phyloP scores from a whole-genome alignment of 2,329 filamentous ascomycete genomes.

The Fusarium cicatricum region DNA sequence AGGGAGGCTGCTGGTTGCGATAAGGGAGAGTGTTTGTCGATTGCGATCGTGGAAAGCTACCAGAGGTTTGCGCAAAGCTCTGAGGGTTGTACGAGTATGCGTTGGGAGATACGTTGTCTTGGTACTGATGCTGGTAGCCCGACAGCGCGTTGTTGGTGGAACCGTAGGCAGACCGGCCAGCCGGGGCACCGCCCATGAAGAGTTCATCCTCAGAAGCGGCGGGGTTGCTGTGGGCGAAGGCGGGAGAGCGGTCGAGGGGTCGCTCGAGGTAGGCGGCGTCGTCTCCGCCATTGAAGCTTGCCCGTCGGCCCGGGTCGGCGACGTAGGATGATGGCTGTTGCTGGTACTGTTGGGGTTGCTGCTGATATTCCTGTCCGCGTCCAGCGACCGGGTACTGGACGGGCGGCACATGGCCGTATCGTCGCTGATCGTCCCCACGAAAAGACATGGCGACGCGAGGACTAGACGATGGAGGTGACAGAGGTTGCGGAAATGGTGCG shows the following conservation, averaged over 20 bases:
- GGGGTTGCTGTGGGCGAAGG: constrained; percentile 28
- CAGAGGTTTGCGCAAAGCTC: constrained; percentile 58
- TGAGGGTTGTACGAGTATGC: constrained; percentile 75
- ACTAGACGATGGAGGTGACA: constrained; percentile 12
- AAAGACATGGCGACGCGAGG: constrained; percentile 63
- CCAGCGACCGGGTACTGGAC: constrained; percentile 67
- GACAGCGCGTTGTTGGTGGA: constrained; percentile 57
- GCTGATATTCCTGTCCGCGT: constrained; percentile 45
- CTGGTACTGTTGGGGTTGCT: constrained; percentile 42
- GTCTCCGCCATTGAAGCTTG: constrained; percentile 81
- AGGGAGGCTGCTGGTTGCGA: constrained; percentile 55
- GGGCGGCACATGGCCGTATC: constrained; percentile 72
- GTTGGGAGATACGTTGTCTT: constrained; percentile 56
- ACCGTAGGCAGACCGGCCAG: constrained; percentile 50
- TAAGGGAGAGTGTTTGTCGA: constrained; percentile 61
- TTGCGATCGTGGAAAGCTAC: constrained; percentile 55
- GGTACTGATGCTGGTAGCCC: constrained; percentile 62
- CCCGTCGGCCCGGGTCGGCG: constrained; percentile 57
- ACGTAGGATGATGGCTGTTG: constrained; percentile 46
- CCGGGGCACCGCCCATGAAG: constrained; percentile 63
- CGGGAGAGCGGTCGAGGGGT: constrained; percentile 39
- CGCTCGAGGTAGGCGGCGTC: constrained; percentile 65
- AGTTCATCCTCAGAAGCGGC: constrained; percentile 63
- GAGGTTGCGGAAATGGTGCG: constrained; percentile 18
- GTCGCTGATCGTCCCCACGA: constrained; percentile 67